Percentiles rank a stretch among this genome's conserved stretches.
phyloP scores from a whole-genome alignment of 192 early-diverging fungal species.

The Podila epigama region DNA sequence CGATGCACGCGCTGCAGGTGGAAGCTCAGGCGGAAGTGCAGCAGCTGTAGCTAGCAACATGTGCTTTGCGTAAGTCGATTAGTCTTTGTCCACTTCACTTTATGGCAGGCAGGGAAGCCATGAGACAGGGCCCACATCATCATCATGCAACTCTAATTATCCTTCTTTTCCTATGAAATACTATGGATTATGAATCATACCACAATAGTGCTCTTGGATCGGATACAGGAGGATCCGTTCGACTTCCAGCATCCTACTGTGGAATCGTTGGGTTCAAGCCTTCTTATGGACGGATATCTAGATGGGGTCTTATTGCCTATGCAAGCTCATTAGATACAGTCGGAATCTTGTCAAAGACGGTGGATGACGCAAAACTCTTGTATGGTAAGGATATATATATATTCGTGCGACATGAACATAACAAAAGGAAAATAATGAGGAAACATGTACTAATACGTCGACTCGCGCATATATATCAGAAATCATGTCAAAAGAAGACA shows the following conservation, averaged over 20 bases:
- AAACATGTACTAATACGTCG: not conserved
- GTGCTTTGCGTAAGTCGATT: slow-evolving; percentile 71
- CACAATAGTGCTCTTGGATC: slow-evolving; percentile 80
- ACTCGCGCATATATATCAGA: slow-evolving; percentile 44
- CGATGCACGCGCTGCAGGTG: slow-evolving; percentile 72
- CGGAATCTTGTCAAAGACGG: slow-evolving; percentile 75
- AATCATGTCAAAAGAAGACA: slow-evolving; percentile 62
- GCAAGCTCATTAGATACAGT: slow-evolving; percentile 90
- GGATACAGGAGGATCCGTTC: slow-evolving; percentile 95
- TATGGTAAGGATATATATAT: slow-evolving; percentile 56
- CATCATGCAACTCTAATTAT: not conserved
- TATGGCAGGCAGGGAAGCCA: no score
- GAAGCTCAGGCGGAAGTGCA: slow-evolving; percentile 92
- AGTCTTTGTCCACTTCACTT: not conserved
- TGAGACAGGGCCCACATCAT: no score
- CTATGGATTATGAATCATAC: no score
- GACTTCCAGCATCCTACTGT: slow-evolving; percentile 92
- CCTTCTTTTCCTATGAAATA: no score
- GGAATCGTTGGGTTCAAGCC: slow-evolving; percentile 95
- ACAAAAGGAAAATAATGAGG: not conserved
- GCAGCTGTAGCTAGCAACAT: slow-evolving; percentile 86
- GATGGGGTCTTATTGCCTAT: slow-evolving; percentile 85
- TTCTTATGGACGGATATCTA: slow-evolving; percentile 85
- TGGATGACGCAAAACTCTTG: slow-evolving; percentile 59
- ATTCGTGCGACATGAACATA: not conserved